Conservation (phyloP, 176 grass and related monocot species). For the Phoenix dactylifera region DNA sequence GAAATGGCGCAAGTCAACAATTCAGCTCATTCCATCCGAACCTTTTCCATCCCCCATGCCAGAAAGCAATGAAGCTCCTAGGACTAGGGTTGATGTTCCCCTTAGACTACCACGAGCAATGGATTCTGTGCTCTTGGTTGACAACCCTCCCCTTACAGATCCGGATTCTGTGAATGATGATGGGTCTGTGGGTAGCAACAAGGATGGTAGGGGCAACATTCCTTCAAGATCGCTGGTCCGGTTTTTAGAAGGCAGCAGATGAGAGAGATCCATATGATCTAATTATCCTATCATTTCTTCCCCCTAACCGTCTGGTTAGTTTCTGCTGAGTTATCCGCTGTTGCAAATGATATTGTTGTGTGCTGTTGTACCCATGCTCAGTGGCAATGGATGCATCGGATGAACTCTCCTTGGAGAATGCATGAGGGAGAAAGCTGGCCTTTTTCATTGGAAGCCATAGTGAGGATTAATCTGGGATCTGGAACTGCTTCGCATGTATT, state of each 20-base stretch:
- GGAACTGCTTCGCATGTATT: too few species aligned
- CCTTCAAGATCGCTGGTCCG: conserved; percentile 27
- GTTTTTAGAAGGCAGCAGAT: conserved; percentile 28
- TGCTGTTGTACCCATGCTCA: too few species aligned
- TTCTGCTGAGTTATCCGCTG: too few species aligned
- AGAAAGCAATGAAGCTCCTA: conserved; percentile 28
- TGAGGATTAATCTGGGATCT: too few species aligned
- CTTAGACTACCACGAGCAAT: conserved; percentile 80
- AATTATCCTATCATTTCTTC: background rate
- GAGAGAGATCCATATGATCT: conserved; percentile 68
- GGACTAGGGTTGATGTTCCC: conserved; percentile 30
- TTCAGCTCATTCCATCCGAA: conserved; percentile 46
- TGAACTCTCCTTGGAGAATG: too few species aligned
- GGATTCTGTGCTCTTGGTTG: conserved; percentile 27
- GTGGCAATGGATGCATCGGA: too few species aligned
- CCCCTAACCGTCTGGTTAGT: too few species aligned
- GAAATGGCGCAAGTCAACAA: conserved; percentile 62
- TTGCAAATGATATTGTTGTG: too few species aligned
- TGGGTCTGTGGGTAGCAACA: conserved; percentile 25
- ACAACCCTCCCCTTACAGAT: conserved; percentile 50
- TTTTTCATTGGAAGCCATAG: too few species aligned
- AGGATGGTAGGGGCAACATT: conserved; percentile 25
- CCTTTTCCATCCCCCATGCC: conserved; percentile 15
- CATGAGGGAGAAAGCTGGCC: too few species aligned
- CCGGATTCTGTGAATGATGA: conserved; percentile 44